phyloP scores from a whole-genome alignment of 1,284 basidiomycete genomes.

The Sphaerobolus stellatus region DNA sequence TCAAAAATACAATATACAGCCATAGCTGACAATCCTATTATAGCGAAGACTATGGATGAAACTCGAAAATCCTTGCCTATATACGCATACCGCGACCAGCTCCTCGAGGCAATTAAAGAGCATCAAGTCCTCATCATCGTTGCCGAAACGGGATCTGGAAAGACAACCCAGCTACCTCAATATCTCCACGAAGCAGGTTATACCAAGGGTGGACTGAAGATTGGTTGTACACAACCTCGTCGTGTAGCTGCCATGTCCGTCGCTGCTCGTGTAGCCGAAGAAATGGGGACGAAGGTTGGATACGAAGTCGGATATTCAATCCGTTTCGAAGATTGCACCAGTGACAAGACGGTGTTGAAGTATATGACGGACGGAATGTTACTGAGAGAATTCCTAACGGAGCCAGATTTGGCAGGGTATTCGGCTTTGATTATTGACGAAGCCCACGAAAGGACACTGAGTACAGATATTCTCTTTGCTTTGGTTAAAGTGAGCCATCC shows the following conservation, averaged over 20 bases:
- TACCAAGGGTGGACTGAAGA: conserved; percentile 82
- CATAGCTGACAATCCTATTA: conserved; percentile 4
- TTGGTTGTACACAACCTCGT: conserved; percentile 98
- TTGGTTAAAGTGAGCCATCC: conserved; percentile 82
- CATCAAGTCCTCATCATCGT: conserved; percentile 93
- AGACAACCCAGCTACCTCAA: conserved; percentile 97
- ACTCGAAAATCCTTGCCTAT: conserved; percentile 91
- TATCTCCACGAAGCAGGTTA: conserved; percentile 98
- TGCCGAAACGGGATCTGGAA: conserved; percentile 94
- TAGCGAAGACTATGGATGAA: conserved; percentile 86
- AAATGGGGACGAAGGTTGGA: conserved; percentile 95
- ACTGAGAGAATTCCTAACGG: conserved; percentile 93
- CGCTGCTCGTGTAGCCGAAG: conserved; percentile 97
- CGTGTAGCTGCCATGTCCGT: conserved; percentile 99
- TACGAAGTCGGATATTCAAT: conserved; percentile 99
- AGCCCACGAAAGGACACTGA: conserved; percentile 93
- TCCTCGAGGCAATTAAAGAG: conserved; percentile 86
- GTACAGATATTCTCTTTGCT: conserved; percentile 95
- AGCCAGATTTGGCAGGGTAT: conserved; percentile 91
- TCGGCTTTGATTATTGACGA: conserved; percentile 94
- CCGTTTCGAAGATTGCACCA: conserved; percentile 98
- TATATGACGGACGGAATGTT: conserved; percentile 99
- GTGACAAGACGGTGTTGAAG: conserved; percentile 95
- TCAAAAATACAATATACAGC: not conserved
- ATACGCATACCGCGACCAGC: conserved; percentile 80